Percentiles rank a stretch among this genome's conserved stretches.
phyloP scores from a whole-genome alignment of 768 basidiomycete species.

The Pisolithus microcarpus region DNA sequence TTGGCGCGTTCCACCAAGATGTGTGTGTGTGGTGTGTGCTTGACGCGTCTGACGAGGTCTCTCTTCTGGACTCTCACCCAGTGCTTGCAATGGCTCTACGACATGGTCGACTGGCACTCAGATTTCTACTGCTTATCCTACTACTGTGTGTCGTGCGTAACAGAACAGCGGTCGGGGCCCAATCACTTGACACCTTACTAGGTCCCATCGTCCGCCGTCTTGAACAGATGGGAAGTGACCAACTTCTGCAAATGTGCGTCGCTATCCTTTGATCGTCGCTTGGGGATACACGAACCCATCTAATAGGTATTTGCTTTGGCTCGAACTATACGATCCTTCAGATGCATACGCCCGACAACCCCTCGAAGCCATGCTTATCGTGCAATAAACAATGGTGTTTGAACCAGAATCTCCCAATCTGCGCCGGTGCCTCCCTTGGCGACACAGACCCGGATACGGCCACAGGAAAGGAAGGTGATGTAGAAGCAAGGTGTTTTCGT shows the following conservation, averaged over 20 bases:
- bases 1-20: neutral
- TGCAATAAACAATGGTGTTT: slow-evolving; percentile 96
- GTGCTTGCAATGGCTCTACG: slow-evolving; percentile 13
- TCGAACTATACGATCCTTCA: slow-evolving; percentile 82
- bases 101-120: slow-evolving; percentile 5
- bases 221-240: slow-evolving; percentile 83
- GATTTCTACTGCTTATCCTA: slow-evolving; percentile 15
- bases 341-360: slow-evolving; percentile 73
- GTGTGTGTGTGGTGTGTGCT: neutral
- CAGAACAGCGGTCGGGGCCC: neutral
- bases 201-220: slow-evolving; percentile 35
- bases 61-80: slow-evolving; percentile 12
- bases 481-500: slow-evolving; percentile 96
- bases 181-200: slow-evolving; percentile 17
- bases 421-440: slow-evolving; percentile 72
- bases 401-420: slow-evolving; percentile 83
- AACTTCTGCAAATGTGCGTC: slow-evolving; percentile 81
- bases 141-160: slow-evolving; percentile 21
- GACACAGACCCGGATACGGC: slow-evolving; percentile 89
- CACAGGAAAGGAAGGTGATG: slow-evolving; percentile 92
- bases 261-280: neutral
- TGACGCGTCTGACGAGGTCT: neutral
- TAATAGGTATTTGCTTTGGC: slow-evolving; percentile 82
- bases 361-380: slow-evolving; percentile 83
- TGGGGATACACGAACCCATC: neutral